Evolutionary conservation across 2,329 filamentous ascomycete genomes (phyloP), one percentile per base, ranked within the genome.

Genomic region (Alternaria dauci): DNA sequence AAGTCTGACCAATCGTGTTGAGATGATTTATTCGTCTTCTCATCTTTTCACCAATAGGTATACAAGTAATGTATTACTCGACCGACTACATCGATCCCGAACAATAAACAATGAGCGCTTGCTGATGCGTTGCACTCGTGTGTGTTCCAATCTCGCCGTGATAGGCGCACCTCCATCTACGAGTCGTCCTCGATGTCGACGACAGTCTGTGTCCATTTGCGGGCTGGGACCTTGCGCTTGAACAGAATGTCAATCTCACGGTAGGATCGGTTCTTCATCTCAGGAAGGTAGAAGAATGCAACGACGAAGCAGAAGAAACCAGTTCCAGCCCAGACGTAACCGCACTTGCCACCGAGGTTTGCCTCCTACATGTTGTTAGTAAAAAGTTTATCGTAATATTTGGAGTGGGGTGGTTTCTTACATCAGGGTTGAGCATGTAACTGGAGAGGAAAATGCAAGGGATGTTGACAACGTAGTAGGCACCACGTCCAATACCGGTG

Each of bases 381-480:
- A 84, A 26, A 5, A 25, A 20, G 25, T 52, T 39, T 20, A 4
- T 41, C 1, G 12, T 8, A 80, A 83, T 85, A 75, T 83, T 85
- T 0, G 43, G 81, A 83, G 20, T 85, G 77, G 75, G 85, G 75
- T 70, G 77, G 8, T 23, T 41, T 41, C 71, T 70, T 72, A 70
- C 69, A 41, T 65, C 78, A 1, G 82, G 75, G 82, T 89, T 89
- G 63, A 89, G 86, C 85, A 89, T 87, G 70, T 84, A 87, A 63
- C 81, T 85, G 8, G 81, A 75, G 9, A 88, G 82, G 83, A 87
- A 89, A 71, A 90, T 90, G 70, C 86, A 88, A 68, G 88, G 87
- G 73, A 90, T 89, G 59, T 90, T 84, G 62, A 88, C 79, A 5
- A 88, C 68, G 77, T 90, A 90, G 82, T 90, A 90, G 12, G 81